phyloP scores from a whole-genome alignment of 345 rosid genomes.

The Conringia planisiliqua region DNA sequence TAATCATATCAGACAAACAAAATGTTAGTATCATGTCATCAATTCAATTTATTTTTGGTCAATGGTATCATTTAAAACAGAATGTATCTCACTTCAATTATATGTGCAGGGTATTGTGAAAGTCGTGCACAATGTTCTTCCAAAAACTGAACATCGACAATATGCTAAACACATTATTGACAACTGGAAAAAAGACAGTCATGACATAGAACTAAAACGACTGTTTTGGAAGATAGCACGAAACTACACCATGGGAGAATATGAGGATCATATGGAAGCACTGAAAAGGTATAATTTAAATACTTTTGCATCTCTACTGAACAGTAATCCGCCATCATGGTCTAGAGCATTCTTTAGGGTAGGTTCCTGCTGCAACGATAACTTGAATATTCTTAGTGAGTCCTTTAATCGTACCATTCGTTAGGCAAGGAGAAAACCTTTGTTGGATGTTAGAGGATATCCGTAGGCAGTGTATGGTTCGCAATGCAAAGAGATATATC shows the following conservation, averaged over 20 bases:
- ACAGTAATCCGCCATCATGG: background rate
- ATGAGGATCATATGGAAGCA: background rate
- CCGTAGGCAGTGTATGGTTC: background rate
- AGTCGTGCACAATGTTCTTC: background rate
- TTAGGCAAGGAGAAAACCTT: background rate
- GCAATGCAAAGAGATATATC: background rate
- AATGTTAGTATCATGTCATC: background rate
- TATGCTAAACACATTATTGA: background rate
- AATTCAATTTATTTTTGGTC: too few relatives aligned
- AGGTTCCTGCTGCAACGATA: background rate
- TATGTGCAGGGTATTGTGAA: background rate
- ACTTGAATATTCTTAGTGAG: background rate
- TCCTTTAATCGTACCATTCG: background rate
- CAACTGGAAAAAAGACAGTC: background rate
- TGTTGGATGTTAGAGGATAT: background rate
- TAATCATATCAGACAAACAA: background rate
- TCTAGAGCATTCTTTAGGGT: background rate
- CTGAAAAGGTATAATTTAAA: background rate
- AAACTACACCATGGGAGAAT: background rate
- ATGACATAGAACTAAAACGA: background rate
- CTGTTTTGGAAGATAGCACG: background rate
- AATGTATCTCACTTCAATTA: too few relatives aligned
- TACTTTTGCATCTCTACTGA: background rate
- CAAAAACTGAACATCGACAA: background rate
- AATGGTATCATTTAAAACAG: too few relatives aligned